These are phyloP conservation scores for Notholithocarpus densiflorus DNA, from an alignment of 306 rosid species.

Conservation along the genomic window DNA sequence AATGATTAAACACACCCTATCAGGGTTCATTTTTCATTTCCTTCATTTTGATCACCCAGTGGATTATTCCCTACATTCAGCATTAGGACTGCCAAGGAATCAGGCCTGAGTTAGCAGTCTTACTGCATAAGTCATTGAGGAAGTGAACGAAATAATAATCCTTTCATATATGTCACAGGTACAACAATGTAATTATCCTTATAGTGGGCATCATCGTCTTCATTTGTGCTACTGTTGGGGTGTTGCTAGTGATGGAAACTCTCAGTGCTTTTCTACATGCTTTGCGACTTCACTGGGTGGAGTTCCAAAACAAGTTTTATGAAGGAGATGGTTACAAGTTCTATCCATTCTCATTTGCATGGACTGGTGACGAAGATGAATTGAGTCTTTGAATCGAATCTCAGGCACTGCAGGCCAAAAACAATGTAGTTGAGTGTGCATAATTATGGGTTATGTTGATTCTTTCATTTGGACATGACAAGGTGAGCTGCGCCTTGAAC, in stretches of 20 bases:
- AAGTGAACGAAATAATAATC: neutral
- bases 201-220: slow-evolving; percentile 71
- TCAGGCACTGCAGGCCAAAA: slow-evolving; percentile 15
- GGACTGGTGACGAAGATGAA: slow-evolving; percentile 55
- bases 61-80: slow-evolving; percentile 5
- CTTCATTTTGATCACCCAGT: neutral
- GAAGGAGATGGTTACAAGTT: slow-evolving; percentile 94
- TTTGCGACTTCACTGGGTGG: slow-evolving; percentile 96
- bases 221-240: slow-evolving; percentile 80
- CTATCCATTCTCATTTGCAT: slow-evolving; percentile 63
- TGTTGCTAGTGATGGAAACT: slow-evolving; percentile 83
- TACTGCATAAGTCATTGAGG: neutral
- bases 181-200: slow-evolving; percentile 56
- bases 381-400: slow-evolving; percentile 31
- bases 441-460: slow-evolving; percentile 48
- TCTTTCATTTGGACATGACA: slow-evolving; percentile 53
- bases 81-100: neutral
- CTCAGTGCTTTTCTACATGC: slow-evolving; percentile 97
- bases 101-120: neutral
- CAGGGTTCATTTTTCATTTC: neutral
- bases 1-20: neutral
- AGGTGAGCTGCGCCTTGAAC: slow-evolving; percentile 29
- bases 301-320: slow-evolving; percentile 92
- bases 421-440: slow-evolving; percentile 32
- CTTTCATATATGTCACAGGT: slow-evolving; percentile 46